Evolutionary conservation across 371 early-diverging fungal species (phyloP), one percentile per base, ranked within the genome.

Genomic region (Mortierella sp.): DNA sequence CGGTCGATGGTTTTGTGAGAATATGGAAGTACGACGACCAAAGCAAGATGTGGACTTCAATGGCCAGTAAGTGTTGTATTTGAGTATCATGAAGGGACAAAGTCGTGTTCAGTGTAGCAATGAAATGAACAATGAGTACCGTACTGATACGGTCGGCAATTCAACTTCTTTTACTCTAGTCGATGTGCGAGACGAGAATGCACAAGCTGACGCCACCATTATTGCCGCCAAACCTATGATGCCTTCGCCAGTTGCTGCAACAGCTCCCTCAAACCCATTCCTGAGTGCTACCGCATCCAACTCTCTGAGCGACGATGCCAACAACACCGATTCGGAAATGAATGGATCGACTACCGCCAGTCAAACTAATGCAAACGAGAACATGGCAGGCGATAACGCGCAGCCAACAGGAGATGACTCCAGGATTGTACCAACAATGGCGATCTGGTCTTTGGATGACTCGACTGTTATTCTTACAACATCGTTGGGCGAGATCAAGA

Each of bases 381-480:
- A 44, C 34, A 11, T 73, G 44, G 57, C 55, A 7, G 70, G 52
- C 19, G 76, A 52, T 13, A 48, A 75, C 7, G 44, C 21, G 0
- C 77, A 72, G 24, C 24, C 74, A 1, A 8, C 75, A n/a, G 81
- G 63, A 26, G 86, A 84, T 0, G 79, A 77, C 6, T 72, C 86
- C 7, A 77, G 86, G 21, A 86, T 86, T 45, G 65, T 82, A 28
- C 86, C 86, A 13, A 80, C 80, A 8, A 82, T 80, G 86, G 86
- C 86, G 13, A 78, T 82, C 42, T 96, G 95, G 95, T 92, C 89
- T 44, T 72, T 90, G 28, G 93, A 95, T 75, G 95, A 96, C 75
- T 71, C 84, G 16, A 79, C 89, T 71, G 91, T 94, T 38, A 83
- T 95, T 34, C 84, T 93, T n/a, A 94, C 94, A 0, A 91, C 93